phyloP scores from a whole-genome alignment of 2,329 filamentous ascomycete species.

The Fusarium kyushuense region DNA sequence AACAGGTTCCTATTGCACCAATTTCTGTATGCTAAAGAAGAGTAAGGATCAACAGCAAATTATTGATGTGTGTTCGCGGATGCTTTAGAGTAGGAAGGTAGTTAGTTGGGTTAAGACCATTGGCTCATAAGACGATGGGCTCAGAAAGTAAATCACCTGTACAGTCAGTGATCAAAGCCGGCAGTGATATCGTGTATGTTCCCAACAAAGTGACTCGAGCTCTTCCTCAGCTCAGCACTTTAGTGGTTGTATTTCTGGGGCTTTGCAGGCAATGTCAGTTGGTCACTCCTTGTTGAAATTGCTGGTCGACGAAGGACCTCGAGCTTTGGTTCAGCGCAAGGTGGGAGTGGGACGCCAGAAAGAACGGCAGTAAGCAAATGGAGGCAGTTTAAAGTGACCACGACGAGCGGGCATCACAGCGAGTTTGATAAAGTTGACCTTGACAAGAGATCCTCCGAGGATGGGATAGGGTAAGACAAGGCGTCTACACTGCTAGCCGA shows the following conservation, averaged over 20 bases:
- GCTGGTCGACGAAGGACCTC: not conserved
- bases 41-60: not conserved
- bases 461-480: not conserved
- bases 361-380: not conserved
- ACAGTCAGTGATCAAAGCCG: not conserved
- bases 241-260: not conserved
- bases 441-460: not conserved
- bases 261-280: not conserved
- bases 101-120: slow-evolving; percentile 32
- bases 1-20: not conserved
- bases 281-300: not conserved
- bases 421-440: slow-evolving; percentile 4
- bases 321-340: slow-evolving; percentile 7
- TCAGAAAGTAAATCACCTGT: not conserved
- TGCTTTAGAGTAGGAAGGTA: slow-evolving; percentile 20
- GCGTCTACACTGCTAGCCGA: slow-evolving; percentile 1
- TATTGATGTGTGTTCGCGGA: slow-evolving; percentile 18
- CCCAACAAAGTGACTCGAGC: not conserved
- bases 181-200: not conserved
- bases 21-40: slow-evolving; percentile 3
- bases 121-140: slow-evolving; percentile 35
- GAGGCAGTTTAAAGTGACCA: slow-evolving; percentile 2
- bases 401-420: slow-evolving; percentile 21
- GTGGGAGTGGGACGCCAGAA: slow-evolving; percentile 8
- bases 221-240: not conserved